Evolutionary conservation across 78 protist species (phyloP), one percentile per base, ranked within the genome.

Genomic region (Dictyostelium purpureum): DNA sequence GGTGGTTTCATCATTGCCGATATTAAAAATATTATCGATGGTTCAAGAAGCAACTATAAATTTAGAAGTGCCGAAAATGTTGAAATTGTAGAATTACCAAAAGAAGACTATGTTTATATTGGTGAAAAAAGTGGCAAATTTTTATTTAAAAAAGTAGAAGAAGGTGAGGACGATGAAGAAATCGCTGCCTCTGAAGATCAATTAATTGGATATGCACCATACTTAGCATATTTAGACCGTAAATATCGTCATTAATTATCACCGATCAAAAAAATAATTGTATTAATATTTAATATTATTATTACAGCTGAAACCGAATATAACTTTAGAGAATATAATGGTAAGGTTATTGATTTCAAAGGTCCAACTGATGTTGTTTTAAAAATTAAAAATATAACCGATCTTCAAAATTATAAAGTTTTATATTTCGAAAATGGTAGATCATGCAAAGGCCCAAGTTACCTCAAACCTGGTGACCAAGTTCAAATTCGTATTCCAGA

Each of bases 1-100:
- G 89, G 89, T 81, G 89, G 89, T 81, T 81, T 67, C 42, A 81
- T 81, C n/a, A 49, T 81, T 2, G 79, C 80, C 0, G 90, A 83
- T 57, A 69, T 83, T 73, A 83, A 49, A 33, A 83, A 71, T 71
- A 54, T 75, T 12, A 5, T 83, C 1, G 90, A 83, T 71, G 90
- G 90, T 40, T 69, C 75, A 21, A 83, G 71, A 21, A 63, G 31
- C 18, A 57, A n/a, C 18, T 7, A 24, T 31, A 83, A 83, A 71
- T 83, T 83, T 56, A 83, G 90, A 83, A 83, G 90, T 83, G 79
- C 90, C 6, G 90, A 83, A 18, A 40, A 38, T 24, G 38, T 83
- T 7, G 90, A 83, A 71, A 51, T 56, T 37, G 3, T 83, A 1
- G 90, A 83, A 26, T 59, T 83, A 9, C 24, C 47, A 19, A 71